Percentiles rank a stretch among this genome's conserved stretches.
These are phyloP conservation scores for Huntiella bhutanensis DNA, from an alignment of 2,329 filamentous ascomycete genomes.

Conservation along the genomic window DNA sequence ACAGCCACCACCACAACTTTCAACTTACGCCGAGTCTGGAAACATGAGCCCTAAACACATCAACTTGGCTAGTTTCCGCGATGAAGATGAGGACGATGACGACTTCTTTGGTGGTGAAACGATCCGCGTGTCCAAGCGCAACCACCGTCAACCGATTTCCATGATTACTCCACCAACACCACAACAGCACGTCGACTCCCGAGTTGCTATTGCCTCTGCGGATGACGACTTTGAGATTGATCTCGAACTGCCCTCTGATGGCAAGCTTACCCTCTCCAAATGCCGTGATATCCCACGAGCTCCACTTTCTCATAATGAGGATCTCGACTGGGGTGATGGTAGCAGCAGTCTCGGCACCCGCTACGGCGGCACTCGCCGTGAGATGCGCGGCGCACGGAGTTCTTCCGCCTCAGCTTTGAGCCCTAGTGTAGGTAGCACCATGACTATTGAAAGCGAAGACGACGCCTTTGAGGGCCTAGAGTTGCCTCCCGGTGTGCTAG, in stretches of 20 bases:
- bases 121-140: slow-evolving; percentile 46
- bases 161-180: slow-evolving; percentile 38
- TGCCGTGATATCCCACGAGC: slow-evolving; percentile 38
- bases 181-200: slow-evolving; percentile 19
- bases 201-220: slow-evolving; percentile 15
- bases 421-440: slow-evolving; percentile 78
- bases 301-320: slow-evolving; percentile 41
- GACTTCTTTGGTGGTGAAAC: slow-evolving; percentile 49
- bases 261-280: slow-evolving; percentile 45
- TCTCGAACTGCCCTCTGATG: slow-evolving; percentile 50
- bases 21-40: neutral
- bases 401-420: slow-evolving; percentile 80
- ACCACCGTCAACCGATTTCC: slow-evolving; percentile 32
- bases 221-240: slow-evolving; percentile 56
- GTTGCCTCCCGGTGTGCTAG: slow-evolving; percentile 63
- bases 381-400: slow-evolving; percentile 61
- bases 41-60: slow-evolving; percentile 17
- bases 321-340: slow-evolving; percentile 86
- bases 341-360: slow-evolving; percentile 83
- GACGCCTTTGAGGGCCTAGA: slow-evolving; percentile 82
- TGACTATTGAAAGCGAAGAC: slow-evolving; percentile 83
- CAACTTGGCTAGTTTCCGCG: slow-evolving; percentile 44
- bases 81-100: slow-evolving; percentile 39
- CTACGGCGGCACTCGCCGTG: slow-evolving; percentile 69
- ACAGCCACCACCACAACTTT: slow-evolving; percentile 8